These are phyloP conservation scores for Tylopilus sp. DNA, from an alignment of 768 basidiomycete genomes.

Conservation along the genomic window DNA sequence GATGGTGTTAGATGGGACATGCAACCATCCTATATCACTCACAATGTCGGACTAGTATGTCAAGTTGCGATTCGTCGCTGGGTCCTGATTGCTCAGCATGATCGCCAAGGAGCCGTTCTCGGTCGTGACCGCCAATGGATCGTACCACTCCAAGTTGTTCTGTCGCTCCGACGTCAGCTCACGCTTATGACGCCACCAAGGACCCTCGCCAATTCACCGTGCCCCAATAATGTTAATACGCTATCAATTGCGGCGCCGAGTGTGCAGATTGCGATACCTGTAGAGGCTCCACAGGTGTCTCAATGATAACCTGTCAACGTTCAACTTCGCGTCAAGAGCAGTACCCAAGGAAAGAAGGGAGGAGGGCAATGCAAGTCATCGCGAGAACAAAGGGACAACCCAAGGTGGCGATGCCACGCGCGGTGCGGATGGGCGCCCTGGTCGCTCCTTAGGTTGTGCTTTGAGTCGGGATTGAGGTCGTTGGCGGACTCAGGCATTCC, in stretches of 20 bases:
- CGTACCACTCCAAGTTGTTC: constrained; percentile 56
- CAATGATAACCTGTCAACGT: constrained; percentile 41
- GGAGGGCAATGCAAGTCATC: constrained; percentile 44
- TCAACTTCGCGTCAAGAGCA: not conserved
- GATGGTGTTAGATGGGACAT: constrained; percentile 22
- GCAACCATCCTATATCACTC: not conserved
- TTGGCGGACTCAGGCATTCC: constrained; percentile 58
- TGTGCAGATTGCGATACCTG: no score
- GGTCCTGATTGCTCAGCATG: constrained; percentile 42
- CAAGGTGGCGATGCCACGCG: constrained; percentile 61
- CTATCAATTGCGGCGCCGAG: no score
- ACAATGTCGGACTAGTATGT: constrained; percentile 43
- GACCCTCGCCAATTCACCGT: constrained; percentile 35
- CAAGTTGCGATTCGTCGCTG: constrained; percentile 43
- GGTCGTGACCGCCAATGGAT: constrained; percentile 52
- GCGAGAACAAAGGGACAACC: constrained; percentile 63
- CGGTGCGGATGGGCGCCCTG: constrained; percentile 55
- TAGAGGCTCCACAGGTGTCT: no score
- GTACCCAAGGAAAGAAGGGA: not conserved
- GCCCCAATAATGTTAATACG: constrained; percentile 78
- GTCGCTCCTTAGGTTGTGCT: constrained; percentile 51
- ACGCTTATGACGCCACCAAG: no score
- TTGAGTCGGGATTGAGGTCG: constrained; percentile 57
- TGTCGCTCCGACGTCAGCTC: constrained; percentile 12
- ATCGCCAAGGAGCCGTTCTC: constrained; percentile 47